Base-by-base conservation (phyloP, 768 basidiomycete genomes). In the Pleurotus djamor region DNA sequence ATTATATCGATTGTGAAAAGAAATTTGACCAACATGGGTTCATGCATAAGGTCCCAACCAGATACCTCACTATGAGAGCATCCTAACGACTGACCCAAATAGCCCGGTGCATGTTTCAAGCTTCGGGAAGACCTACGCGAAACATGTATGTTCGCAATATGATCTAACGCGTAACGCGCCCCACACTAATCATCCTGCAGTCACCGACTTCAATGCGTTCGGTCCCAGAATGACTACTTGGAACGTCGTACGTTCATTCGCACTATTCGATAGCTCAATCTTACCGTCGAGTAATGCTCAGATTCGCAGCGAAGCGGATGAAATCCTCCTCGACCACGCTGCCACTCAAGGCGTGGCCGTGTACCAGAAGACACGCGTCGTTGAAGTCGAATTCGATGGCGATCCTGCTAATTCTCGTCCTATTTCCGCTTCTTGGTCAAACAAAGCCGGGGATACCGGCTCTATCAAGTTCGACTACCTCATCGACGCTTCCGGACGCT, bases 1-100 rank as follows among this genome's bases (percentile, higher is more conserved):
- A 75, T 41, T 84, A 80, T 63, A 83, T 86, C 59, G 81, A 69
- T 41, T 74, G 76, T 6, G 81, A 83, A 56, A 68, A 78, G 10
- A 77, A 79, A 57, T 61, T 83, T 8, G 70, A 66, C 3, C 60
- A 66, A 1, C 67, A 74, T 64, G 82, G 83, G 0, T 85, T 85
- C 64, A 69, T 67, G 13, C 61, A 62, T 48, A 85, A 85, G 78
- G 83, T 84, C 5, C 5, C 35, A 13, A 7, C 35, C n/a, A n/a
- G 50, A 5, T 13, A 16, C 6, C 7, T 5, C 45, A 47, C n/a
- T 16, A 16, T 49, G 12, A 7, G 17, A 52, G 6, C 8, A 52
- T 5, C 5, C 6, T 7, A 7, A 9, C 32, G 50, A 32, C 35
- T 52, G 21, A 34, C 21, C 5, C 16, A 32, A 13, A 37, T 32